Base-by-base conservation (phyloP, 345 rosid genomes). In the Boechera stricta region DNA sequence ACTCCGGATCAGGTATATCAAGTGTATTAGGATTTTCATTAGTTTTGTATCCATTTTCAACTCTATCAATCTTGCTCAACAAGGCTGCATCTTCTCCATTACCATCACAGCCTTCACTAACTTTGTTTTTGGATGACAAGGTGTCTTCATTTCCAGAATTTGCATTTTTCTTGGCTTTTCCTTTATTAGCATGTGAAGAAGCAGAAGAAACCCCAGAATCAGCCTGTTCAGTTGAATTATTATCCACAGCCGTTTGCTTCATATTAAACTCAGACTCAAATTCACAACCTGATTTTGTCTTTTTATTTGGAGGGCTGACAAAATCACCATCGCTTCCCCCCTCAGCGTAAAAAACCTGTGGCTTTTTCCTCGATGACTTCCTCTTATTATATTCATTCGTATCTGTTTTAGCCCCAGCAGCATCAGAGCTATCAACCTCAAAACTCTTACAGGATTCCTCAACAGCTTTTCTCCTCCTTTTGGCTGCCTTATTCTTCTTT, bases 1-100 rank as follows among this genome's bases (percentile, higher is more conserved):
- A 87, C 58, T 91, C 89, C 38, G 91, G 79, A 65, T 90, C 91
- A 74, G 93, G 91, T 74, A 63, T 72, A 18, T 64, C 77, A 44
- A 16, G 47, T 47, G 73, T 63, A 42, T 67, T 33, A 32, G 65
- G 48, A 52, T 48, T 79, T 62, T 26, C 64, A 45, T 80, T 64
- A 61, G 31, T 29, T 71, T 75, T 76, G 57, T 71, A 52, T 41
- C 69, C 78, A 54, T 64, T 57, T 49, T 59, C 72, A 75, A 48
- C 77, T n/a, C 58, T 58, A 58, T 53, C 74, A 28, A 48, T 36
- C 73, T 58, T 78, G 48, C 73, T 72, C 10, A 33, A 68, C 33
- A 38, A 29, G 48, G 57, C 47, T 64, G 77, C 67, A 62, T 82
- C 84, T 64, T 81, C 84, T 66, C 42, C 80, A 74, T 77, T 71